These are phyloP conservation scores for Kodamaea anthophila DNA, from an alignment of 1,139 yeast species.

Conservation along the genomic window DNA sequence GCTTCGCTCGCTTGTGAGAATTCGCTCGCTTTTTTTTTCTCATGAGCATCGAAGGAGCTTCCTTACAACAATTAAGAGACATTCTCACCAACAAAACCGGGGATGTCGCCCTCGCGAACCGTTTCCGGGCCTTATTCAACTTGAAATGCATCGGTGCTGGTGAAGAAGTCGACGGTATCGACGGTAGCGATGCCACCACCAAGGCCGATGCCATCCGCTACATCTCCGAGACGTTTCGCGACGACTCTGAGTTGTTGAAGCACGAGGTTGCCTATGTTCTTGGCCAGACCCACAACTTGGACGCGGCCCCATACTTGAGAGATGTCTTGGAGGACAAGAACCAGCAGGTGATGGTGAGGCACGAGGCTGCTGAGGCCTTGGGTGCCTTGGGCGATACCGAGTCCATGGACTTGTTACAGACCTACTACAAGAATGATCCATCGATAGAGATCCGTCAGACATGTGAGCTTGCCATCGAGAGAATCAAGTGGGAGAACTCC, in stretches of 20 bases:
- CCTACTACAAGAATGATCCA: constrained; percentile 68
- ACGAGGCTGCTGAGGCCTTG: constrained; percentile 98
- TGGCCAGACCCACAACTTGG: constrained; percentile 85
- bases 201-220: constrained; percentile 67
- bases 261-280: constrained; percentile 98
- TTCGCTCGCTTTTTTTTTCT: no score
- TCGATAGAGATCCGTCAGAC: constrained; percentile 89
- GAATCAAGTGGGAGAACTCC: constrained; percentile 89
- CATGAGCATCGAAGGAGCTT: constrained; percentile 45
- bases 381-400: constrained; percentile 89
- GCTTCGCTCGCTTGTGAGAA: no score
- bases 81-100: constrained; percentile 60
- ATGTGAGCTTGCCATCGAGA: constrained; percentile 92
- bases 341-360: constrained; percentile 96
- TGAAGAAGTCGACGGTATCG: constrained; percentile 10
- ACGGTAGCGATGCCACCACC: constrained; percentile 26
- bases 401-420: constrained; percentile 61
- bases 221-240: constrained; percentile 76
- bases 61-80: constrained; percentile 66
- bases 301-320: constrained; percentile 71
- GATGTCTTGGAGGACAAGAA: constrained; percentile 57
- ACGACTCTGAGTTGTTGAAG: constrained; percentile 85
- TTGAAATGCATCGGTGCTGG: constrained; percentile 79
- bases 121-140: constrained; percentile 91
- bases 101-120: constrained; percentile 64